Evolutionary conservation across 2,329 filamentous ascomycete genomes (phyloP), one percentile per base, ranked within the genome.

Genomic region (Fusarium buharicum): DNA sequence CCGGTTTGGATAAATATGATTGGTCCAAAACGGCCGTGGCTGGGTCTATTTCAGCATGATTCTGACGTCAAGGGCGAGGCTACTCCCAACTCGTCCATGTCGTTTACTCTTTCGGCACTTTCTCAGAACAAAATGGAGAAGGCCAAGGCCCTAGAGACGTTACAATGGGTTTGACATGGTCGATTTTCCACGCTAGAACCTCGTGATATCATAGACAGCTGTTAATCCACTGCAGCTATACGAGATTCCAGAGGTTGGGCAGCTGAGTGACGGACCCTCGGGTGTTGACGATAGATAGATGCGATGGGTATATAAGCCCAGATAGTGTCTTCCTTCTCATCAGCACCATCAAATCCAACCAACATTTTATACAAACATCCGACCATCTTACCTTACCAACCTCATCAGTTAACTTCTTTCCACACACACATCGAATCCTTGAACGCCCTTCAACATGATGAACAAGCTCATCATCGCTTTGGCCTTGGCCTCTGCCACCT

Each of bases 391-490:
- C 6, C 8, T 8, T 24, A 8, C 22, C 22, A 24, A 24, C 20
- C 20, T 39, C 37, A 39, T 9, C 39, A 43, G n/a, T n/a, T n/a
- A n/a, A 22, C 16, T 30, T 22, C 10, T 9, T 22, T 39, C 33
- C 33, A 38, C 22, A 6, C 33, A 38, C 22, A 6, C 20, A 16
- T 20, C 13, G 12, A 28, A 17, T 44, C 24, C 18, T 22, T 22
- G 20, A 4, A 22, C 4, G 7, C 20, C 33, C 13, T 10, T 39
- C 56, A 60, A 22, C 27, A 57, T 58, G 44, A 46, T 63, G 45
- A 50, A 58, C 37, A 65, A 56, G 20, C 12, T 46, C 12, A 12
- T 48, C 7, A 10, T 62, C 11, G 22, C 38, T 20, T 12, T 65
- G 24, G 34, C 48, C 3, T 22, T 66, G 30, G 50, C 49, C n/a